phyloP scores from a whole-genome alignment of 163 green algal genomes.

The Trebouxiophyceae sp. region DNA sequence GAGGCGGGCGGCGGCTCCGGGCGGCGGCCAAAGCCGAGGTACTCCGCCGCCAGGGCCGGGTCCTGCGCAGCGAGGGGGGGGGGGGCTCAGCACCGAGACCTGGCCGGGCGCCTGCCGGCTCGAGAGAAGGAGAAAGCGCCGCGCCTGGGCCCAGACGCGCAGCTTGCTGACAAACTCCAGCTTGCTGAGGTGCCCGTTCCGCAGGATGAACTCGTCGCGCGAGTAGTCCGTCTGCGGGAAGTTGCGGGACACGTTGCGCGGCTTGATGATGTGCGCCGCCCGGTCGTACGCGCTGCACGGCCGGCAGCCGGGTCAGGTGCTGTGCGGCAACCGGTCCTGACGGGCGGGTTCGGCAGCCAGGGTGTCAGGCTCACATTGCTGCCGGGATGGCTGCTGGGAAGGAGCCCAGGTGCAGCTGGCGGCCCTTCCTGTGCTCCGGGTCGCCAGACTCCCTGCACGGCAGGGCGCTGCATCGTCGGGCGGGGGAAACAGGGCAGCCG shows the following conservation, averaged over 20 bases:
- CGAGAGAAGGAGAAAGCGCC: no score
- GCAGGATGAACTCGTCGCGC: background rate
- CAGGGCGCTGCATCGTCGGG: background rate
- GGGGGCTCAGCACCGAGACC: no score
- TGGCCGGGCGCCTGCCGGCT: no score
- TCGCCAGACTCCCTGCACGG: background rate
- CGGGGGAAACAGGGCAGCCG: background rate
- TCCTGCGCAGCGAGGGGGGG: no score
- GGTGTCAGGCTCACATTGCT: slow-evolving; percentile 2
- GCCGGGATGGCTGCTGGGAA: slow-evolving; percentile 13
- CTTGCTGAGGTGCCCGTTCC: background rate
- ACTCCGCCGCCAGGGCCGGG: no score
- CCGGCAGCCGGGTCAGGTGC: background rate
- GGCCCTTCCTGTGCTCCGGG: slow-evolving; percentile 14
- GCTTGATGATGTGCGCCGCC: background rate
- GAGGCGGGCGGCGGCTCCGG: no score
- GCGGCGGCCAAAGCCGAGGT: no score
- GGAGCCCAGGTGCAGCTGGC: slow-evolving; percentile 37
- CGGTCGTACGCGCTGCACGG: background rate
- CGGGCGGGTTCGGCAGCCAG: no score
- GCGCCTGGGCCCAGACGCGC: background rate
- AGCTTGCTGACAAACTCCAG: background rate
- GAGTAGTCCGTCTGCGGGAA: background rate
- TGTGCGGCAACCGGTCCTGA: no score
- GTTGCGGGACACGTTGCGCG: background rate